phyloP scores from a whole-genome alignment of 176 grass and related monocot species.

The Aechmea fasciata region DNA sequence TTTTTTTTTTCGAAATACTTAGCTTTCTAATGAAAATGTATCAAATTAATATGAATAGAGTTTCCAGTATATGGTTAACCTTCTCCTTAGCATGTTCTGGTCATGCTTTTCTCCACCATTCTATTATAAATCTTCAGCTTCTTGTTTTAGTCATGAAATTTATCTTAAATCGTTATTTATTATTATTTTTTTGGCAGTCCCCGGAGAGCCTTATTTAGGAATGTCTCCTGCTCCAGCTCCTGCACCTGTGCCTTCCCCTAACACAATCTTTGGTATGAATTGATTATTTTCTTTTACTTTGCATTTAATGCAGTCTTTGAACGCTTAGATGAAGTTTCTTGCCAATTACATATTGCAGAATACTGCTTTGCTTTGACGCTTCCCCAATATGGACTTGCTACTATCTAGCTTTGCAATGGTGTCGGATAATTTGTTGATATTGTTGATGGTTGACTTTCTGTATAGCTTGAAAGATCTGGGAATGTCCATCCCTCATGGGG shows the following conservation, averaged over 20 bases:
- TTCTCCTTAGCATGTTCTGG: neutral
- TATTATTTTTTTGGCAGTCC: constrained; percentile 42
- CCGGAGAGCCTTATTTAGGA: constrained; percentile 47
- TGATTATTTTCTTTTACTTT: neutral
- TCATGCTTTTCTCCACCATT: neutral
- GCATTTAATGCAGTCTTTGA: neutral
- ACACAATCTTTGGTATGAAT: constrained; percentile 48
- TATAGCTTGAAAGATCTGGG: neutral
- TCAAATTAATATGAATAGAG: neutral
- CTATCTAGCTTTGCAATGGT: too few species aligned
- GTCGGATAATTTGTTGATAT: too few species aligned
- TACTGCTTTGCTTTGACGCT: too few species aligned
- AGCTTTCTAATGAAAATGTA: too few species aligned
- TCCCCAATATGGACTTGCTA: too few species aligned
- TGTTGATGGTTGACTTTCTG: neutral
- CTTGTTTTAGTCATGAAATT: constrained; percentile 1
- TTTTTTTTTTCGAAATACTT: too few species aligned
- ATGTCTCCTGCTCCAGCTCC: constrained; percentile 34
- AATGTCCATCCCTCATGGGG: neutral
- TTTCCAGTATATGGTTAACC: neutral
- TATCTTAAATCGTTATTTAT: neutral
- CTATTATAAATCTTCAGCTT: neutral
- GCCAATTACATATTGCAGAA: neutral
- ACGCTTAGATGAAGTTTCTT: neutral
- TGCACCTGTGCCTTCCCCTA: constrained; percentile 41